Base-by-base conservation (phyloP, 2,329 filamentous ascomycete genomes). In the Zymoseptoria tritici region DNA sequence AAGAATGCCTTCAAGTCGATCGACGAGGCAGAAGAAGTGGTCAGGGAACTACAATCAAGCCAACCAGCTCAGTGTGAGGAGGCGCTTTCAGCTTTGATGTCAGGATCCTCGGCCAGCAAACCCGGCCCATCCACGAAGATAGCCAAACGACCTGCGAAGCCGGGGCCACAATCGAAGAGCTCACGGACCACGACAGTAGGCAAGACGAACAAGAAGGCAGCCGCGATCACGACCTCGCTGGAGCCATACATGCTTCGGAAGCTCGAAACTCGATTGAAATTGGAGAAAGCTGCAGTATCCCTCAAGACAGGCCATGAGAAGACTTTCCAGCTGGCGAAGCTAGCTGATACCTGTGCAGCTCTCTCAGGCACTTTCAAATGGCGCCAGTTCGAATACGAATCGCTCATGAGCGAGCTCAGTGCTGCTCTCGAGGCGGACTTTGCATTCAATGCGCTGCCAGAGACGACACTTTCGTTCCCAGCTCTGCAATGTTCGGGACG, bases 381-480 rank as follows among this genome's bases (percentile, higher is more conserved):
- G 22, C 58, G 59, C 2, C 58, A 49, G 24, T 20, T 65, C 11
- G 57, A 62, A 26, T 60, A 65, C 36, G 24, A 57, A 22, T 24
- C 46, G 5, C 50, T 59, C 13, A 64, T 65, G 63, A 52, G 49
- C 52, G 53, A 63, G 49, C 57, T 60, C 24, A 46, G 29, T 9
- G 50, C 24, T 60, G 84, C 82, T n/a, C 83, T 89, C 8, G 79
- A 82, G 54, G 86, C 88, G 0, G 79, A 82, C 42, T 79, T 86
- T 11, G 75, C 81, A 1, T 71, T 67, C 62, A 70, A 66, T 46
- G 62, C 66, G 5, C 54, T 71, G 26, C 90, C 93, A 52, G 94
- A 99, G 68, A 97, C 94, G 0, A 96, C 91, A 0, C 86, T 97
- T 24, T 95, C 91, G 0, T 88, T 93, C 61, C 91, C 92, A 1